A percentile compares a stretch with the other conserved stretches of the same genome.
These are phyloP conservation scores for Glycine tomentella DNA, from an alignment of 306 rosid species.

Conservation along the genomic window DNA sequence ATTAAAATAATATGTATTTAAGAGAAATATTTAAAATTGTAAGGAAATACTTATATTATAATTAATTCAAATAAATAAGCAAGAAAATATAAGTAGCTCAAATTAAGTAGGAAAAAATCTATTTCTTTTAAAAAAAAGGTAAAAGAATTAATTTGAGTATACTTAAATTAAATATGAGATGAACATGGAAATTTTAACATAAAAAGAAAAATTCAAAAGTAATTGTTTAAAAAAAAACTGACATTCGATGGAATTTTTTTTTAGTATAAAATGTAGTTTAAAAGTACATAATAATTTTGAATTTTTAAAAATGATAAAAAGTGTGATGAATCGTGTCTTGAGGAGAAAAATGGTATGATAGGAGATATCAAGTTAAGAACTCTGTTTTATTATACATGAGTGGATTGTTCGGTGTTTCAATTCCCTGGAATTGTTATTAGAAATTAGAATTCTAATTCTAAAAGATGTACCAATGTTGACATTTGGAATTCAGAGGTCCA, in stretches of 20 bases:
- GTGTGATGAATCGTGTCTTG: background rate
- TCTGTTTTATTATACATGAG: background rate
- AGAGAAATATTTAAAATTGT: background rate
- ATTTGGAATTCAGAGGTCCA: conserved; percentile 19
- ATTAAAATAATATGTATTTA: background rate
- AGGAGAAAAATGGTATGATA: background rate
- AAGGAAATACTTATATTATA: background rate
- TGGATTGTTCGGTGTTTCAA: background rate
- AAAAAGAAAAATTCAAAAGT: background rate
- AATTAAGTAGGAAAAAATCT: background rate
- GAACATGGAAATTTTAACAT: background rate
- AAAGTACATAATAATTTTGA: too few species aligned
- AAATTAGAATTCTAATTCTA: conserved; percentile 3
- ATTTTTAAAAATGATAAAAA: too few species aligned
- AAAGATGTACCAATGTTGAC: background rate
- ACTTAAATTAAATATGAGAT: background rate
- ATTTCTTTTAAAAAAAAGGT: background rate
- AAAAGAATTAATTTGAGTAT: background rate
- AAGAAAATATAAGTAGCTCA: background rate
- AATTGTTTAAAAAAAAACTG: background rate
- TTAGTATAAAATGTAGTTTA: background rate
- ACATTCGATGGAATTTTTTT: background rate
- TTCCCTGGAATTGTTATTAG: background rate
- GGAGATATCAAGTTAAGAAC: background rate
- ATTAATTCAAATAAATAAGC: background rate